Evolutionary conservation across 2,329 filamentous ascomycete species (phyloP), one percentile per base, ranked within the genome.

Genomic region (Sarocladiaceae sp.): DNA sequence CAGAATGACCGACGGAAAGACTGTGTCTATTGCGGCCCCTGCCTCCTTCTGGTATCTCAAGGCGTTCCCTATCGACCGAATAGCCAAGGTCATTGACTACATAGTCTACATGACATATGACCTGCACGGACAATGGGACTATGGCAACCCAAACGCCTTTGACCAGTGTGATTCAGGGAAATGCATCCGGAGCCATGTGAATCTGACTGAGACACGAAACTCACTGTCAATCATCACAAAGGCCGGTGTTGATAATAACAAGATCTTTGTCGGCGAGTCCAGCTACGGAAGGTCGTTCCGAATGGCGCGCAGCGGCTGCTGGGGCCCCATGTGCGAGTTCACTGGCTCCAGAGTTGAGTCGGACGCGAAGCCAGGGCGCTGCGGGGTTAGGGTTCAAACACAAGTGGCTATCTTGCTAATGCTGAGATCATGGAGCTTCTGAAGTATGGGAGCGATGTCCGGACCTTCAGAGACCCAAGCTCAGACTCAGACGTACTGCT

Each of bases 1-100:
- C 24, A 50, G 55, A 43, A 46, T 59, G 27, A 69, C 32, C 23
- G 58, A 50, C 26, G 55, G 41, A 19, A 62, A 61, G 46, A 53
- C 58, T 0, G 46, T 66, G 2, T 66, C 63, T 0, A 58, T 68
- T 48, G 63, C 63, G 3, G 56, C 63, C 0, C 64, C 63, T 0
- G 58, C 63, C 0, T 66, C 64, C 0, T 68, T 56, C 45, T 67
- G 62, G 63, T 68, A 68, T 16, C 53, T 69, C 0, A 60, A 59
- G 46, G 44, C 46, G 0, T 68, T 62, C 44, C 64, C 60, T 0
- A 60, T 69, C 0, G 46, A 53, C 2, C 43, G 55, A 0, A 67
- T 67, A 32, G 50, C 43, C 0, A n/a, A 48, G 3, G 6, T 48
- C 1, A 20, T 62, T 2, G 57, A 62, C 44, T 64, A 65, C 33